Base-by-base conservation (phyloP, 768 basidiomycete species). In the Kwoniella sp. region DNA sequence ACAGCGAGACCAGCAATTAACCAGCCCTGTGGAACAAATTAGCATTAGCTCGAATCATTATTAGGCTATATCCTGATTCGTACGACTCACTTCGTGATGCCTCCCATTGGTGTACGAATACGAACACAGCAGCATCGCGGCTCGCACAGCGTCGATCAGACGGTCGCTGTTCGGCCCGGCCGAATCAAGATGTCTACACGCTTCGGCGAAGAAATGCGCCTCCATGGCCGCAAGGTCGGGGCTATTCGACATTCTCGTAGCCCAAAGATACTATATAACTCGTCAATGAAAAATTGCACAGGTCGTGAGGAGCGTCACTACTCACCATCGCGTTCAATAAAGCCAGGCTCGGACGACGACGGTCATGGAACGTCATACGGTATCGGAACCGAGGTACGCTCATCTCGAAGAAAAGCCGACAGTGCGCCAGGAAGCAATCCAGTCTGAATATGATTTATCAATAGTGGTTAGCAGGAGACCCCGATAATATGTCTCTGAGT, bases 361-460 rank as follows among this genome's bases (percentile, higher is more conserved):
- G 57, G 60, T 77, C 73, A 25, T 53, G 53, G 37, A 73, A 73
- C 2, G 68, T 68, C 70, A 77, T 63, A 2, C 76, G 70, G 53
- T 68, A 69, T 26, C 58, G 25, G 60, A 77, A 77, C 12, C 76
- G 62, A 30, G 76, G 76, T 20, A 77, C 52, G 38, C 69, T 71
- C 68, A 77, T 72, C 25, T 77, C 73, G 56, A 77, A 75, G 63
- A 77, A 75, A 17, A 77, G 52, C 5, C 71, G 56, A 22, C 63
- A 69, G 51, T 75, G 73, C 13, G 68, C 63, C 8, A 77, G 50
- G 62, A 75, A 77, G 34, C 58, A 55, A 26, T 70, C 68, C 4
- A 77, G 53, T 5, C 76, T 77, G 41, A 3, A 45, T 20, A 17
- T 9, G 41, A 55, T 4, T 55, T 2, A 5, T 34, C 13, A 22